Percentiles rank a stretch among this genome's conserved stretches.
These are phyloP conservation scores for Nakazawaea ernobii DNA, from an alignment of 805 yeast genomes.

Conservation along the genomic window DNA sequence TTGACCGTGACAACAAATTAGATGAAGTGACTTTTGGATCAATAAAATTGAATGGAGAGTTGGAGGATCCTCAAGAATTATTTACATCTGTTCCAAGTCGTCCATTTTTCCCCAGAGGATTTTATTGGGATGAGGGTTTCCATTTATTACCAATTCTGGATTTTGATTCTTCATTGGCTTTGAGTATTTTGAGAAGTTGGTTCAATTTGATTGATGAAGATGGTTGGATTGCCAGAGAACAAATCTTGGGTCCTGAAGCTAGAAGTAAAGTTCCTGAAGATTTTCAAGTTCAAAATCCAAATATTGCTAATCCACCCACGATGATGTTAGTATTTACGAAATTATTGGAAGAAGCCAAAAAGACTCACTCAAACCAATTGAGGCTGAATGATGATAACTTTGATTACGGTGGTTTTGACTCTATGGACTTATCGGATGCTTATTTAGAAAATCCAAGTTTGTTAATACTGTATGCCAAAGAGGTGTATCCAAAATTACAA, in stretches of 20 bases:
- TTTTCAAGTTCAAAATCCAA: slow-evolving; percentile 81
- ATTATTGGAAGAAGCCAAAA: slow-evolving; percentile 41
- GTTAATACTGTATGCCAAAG: slow-evolving; percentile 48
- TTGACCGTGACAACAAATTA: slow-evolving; percentile 63
- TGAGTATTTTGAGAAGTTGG: slow-evolving; percentile 86
- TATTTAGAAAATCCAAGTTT: slow-evolving; percentile 56
- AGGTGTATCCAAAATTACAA: slow-evolving; percentile 71
- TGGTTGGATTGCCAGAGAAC: slow-evolving; percentile 98
- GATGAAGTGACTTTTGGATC: slow-evolving; percentile 68
- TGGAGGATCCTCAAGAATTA: slow-evolving; percentile 73
- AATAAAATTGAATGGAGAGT: slow-evolving; percentile 39
- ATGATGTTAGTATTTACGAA: slow-evolving; percentile 67
- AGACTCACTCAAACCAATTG: slow-evolving; percentile 18
- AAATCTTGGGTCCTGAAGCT: slow-evolving; percentile 87
- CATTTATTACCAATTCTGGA: slow-evolving; percentile 77
- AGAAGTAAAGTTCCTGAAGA: slow-evolving; percentile 81
- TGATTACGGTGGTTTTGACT: slow-evolving; percentile 17
- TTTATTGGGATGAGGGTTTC: slow-evolving; percentile 98
- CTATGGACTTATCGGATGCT: slow-evolving; percentile 35
- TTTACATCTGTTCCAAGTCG: slow-evolving; percentile 88
- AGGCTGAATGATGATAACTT: slow-evolving; percentile 18
- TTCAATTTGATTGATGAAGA: slow-evolving; percentile 75
- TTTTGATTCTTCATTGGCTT: slow-evolving; percentile 75
- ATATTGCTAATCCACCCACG: slow-evolving; percentile 94
- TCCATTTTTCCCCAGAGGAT: slow-evolving; percentile 93